Evolutionary conservation across 495 filamentous ascomycete species (phyloP), one percentile per base, ranked within the genome.

Genomic region (Xylaria curta): DNA sequence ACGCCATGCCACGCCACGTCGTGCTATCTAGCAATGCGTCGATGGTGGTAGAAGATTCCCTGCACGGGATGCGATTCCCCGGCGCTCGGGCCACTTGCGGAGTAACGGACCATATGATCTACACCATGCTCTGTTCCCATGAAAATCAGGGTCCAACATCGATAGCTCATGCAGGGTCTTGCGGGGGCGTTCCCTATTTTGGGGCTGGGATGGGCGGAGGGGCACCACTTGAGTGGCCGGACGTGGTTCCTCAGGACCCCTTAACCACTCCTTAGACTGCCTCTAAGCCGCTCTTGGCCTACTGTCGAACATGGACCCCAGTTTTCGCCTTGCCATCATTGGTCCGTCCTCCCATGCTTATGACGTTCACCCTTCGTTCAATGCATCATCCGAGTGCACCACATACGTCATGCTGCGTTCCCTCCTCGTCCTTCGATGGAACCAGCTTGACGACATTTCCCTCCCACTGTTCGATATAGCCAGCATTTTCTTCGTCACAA

Each of bases 131-230:
- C 31, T 63, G 7, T n/a, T 64, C 28, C 44, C 49, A 26, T n/a
- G 72, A 70, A 72, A 72, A 74, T 74, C 74, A 76, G 77, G 77
- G 77, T 79, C 77, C 77, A 77, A 69, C 72, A 65, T 76, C 77
- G 74, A 76, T 79, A 72, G 69, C 62, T 66, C 69, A 76, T 79
- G 77, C 77, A 79, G 77, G 77, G 77, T 72, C 77, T 74, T 79
- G 75, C 72, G 72, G 70, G 73, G 69, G n/a, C 51, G 62, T 49
- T 38, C 53, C 59, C 69, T 64, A 19, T 63, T 60, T 70, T n/a
- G 68, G 54, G 67, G 31, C 8, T 53, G 65, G 10, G 49, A n/a
- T 24, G 65, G 47, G 53, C 7, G 31, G 65, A 15, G 5, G 64
- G 26, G 49, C n/a, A 10, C 26, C 21, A 21, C 44, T 51, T 51